A percentile compares a stretch with the other conserved stretches of the same genome.
These are phyloP conservation scores for Botrytis pseudocinerea DNA, from an alignment of 2,329 filamentous ascomycete genomes.

Conservation along the genomic window DNA sequence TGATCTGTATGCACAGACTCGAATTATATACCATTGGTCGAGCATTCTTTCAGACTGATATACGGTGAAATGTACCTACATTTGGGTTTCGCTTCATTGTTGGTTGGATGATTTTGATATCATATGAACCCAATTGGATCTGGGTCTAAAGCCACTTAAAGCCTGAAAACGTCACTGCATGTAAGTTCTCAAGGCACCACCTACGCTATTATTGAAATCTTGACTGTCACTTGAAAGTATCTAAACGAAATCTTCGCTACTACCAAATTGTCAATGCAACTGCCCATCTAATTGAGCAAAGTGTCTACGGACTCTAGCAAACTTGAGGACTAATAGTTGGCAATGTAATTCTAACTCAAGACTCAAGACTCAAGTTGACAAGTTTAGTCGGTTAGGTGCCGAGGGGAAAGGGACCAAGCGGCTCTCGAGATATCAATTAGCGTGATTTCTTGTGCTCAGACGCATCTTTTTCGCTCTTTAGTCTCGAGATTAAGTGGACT, in stretches of 20 bases:
- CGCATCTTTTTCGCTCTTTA: background rate
- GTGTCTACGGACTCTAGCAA: background rate
- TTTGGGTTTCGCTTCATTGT: background rate
- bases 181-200: background rate
- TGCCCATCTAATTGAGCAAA: background rate
- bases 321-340: background rate
- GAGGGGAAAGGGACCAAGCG: conserved; percentile 7
- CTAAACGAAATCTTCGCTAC: background rate
- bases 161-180: background rate
- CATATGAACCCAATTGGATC: background rate
- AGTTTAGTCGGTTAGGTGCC: too few relatives aligned
- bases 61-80: background rate
- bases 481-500: background rate
- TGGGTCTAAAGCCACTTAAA: background rate
- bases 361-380: background rate
- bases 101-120: background rate
- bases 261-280: background rate
- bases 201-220: background rate
- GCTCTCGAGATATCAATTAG: background rate
- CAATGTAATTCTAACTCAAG: background rate
- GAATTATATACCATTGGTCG: background rate
- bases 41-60: background rate
- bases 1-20: background rate
- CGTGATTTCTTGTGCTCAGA: background rate
- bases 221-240: background rate